Evolutionary conservation across 768 basidiomycete species (phyloP), one percentile per base, ranked within the genome.

Genomic region (Dioszegia hungarica): DNA sequence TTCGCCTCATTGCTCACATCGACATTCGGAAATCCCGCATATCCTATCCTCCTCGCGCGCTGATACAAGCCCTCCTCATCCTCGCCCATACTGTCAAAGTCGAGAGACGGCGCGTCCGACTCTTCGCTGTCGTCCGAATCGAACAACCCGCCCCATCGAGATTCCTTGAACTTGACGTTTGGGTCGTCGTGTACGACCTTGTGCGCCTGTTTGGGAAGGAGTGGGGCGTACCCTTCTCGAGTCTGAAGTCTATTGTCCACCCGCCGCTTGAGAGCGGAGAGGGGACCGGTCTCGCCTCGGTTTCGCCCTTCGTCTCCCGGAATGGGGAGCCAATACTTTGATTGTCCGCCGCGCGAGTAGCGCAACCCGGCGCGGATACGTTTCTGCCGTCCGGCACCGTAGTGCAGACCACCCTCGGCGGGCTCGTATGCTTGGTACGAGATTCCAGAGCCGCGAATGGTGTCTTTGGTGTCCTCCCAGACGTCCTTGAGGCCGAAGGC

Each of bases 381-480:
- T 34, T 86, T 80, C 50, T 90, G 90, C 31, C 93, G 81, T 0
- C 89, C 93, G 1, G 81, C 81, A 34, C 94, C 95, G 59, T 90
- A 85, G 68, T 99, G 94, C 75, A 98, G 86, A 59, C 83, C 84
- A 1, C 92, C 93, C 71, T 95, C 93, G 37, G 88, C 89, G 2
- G 95, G 94, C 71, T 99, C 95, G 72, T 94, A 99, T 54, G 89
- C 88, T 45, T 91, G 86, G 77, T 99, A 99, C 56, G 90, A 89
- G 82, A 97, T 91, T 3, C 93, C 90, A 64, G 87, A 82, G 11
- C 94, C 94, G 25, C 83, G 82, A 10, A 95, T 77, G 0, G 94
- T 98, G 6, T 83, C 79, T 63, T 86, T 85, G 5, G 83, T 82
- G 75, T 99, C 95, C 73, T 88, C 86, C 54, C 89, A 78, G 47